A percentile compares a stretch with the other conserved stretches of the same genome.
Evolutionary conservation across 495 filamentous ascomycete genomes (phyloP).

Genomic region (Xylaria intraflava): DNA sequence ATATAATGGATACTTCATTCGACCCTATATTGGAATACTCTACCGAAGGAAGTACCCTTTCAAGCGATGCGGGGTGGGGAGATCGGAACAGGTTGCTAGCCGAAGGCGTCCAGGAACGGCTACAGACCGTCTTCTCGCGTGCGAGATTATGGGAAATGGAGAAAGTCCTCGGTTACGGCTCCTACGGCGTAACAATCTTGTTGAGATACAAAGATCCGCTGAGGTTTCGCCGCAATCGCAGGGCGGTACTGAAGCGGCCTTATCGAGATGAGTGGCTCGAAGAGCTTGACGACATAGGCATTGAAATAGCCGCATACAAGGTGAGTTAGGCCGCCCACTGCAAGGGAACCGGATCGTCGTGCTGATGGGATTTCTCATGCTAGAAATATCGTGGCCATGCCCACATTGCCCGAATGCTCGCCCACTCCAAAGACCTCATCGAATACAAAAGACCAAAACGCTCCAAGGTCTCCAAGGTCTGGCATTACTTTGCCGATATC

Average conservation of each 20-base stretch:
- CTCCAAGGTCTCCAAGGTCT: background rate
- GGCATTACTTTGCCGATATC: background rate
- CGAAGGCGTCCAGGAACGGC: no score
- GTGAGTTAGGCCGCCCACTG: no score
- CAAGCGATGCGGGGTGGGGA: no score
- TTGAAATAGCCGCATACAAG: background rate
- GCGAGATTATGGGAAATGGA: constrained; percentile 4
- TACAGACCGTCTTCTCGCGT: no score
- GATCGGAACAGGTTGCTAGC: no score
- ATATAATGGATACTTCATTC: no score
- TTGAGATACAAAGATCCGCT: background rate
- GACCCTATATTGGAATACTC: no score
- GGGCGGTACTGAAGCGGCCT: background rate
- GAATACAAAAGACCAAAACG: background rate
- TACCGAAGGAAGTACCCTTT: no score
- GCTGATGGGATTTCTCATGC: background rate
- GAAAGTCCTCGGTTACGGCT: background rate
- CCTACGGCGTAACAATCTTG: background rate
- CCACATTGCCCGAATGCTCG: background rate
- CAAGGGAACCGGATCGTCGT: no score
- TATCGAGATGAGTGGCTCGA: background rate
- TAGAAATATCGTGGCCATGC: background rate
- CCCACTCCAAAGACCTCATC: background rate
- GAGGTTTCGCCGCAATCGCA: background rate
- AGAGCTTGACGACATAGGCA: background rate